phyloP scores from a whole-genome alignment of 331 rosid species.

The Acacia concinna region DNA sequence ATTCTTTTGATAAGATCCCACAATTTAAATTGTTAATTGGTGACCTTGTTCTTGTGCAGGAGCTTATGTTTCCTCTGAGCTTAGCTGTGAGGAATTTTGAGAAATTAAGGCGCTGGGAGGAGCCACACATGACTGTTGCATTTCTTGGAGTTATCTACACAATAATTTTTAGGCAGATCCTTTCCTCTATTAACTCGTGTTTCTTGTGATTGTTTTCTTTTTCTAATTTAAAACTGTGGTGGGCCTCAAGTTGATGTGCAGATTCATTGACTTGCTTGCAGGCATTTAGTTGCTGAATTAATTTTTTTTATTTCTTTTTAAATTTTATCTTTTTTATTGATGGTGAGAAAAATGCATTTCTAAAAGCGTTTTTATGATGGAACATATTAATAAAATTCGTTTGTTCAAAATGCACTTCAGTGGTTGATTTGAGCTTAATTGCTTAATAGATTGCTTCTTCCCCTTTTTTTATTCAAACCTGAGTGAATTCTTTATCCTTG shows the following conservation, averaged over 20 bases:
- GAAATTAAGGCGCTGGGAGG: constrained; percentile 90
- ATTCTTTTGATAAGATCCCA: constrained; percentile 14
- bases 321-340: too few species aligned
- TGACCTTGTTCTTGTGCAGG: constrained; percentile 57
- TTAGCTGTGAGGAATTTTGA: constrained; percentile 56
- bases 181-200: constrained; percentile 14
- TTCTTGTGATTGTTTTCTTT: constrained; percentile 14
- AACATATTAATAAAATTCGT: background rate
- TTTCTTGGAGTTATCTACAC: constrained; percentile 72
- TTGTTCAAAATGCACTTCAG: constrained; percentile 6
- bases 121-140: constrained; percentile 75
- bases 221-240: background rate
- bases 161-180: constrained; percentile 67
- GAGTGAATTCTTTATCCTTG: constrained; percentile 7
- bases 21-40: background rate
- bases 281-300: too few species aligned
- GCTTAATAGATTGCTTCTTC: constrained; percentile 8
- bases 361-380: background rate
- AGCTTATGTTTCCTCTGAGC: constrained; percentile 72
- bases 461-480: background rate
- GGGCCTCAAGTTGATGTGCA: constrained; percentile 9
- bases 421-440: background rate
- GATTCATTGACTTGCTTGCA: too few species aligned
- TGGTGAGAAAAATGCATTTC: too few species aligned
- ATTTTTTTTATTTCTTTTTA: too few species aligned